Evolutionary conservation across 1,284 basidiomycete species (phyloP), one percentile per base, ranked within the genome.

Genomic region (Bondarzewia mesenterica): DNA sequence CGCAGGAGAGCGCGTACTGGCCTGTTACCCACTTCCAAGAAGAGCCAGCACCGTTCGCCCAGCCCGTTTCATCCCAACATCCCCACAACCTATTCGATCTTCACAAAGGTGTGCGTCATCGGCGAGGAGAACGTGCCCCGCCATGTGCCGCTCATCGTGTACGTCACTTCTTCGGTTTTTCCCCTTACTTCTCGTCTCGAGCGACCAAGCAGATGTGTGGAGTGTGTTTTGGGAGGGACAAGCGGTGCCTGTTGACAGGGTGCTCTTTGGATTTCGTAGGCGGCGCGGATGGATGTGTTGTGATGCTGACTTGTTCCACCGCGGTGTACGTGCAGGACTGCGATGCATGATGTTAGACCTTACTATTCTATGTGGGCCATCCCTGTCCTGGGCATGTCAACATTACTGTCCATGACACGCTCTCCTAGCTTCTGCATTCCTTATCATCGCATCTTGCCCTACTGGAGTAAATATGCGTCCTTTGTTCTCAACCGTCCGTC

Each of bases 321-420:
- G n/a, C n/a, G n/a, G n/a, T n/a, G n/a, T n/a, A n/a, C n/a, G n/a
- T n/a, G n/a, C n/a, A 92, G 90, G 50, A 82, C 87, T 18, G 87
- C 88, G 47, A 91, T 89, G 5, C 91, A 93, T 93, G 90, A 91
- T 92, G 73, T 75, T 94, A 27, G 91, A 93, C 66, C 87, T 87
- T 20, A 80, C 80, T 27, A 68, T 88, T 51, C 70, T 90, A 18
- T 87, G 91, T 93, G 64, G 62, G 86, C 73, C 46, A n/a, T 12
- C 18, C 18, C 2, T 15, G n/a, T 23, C 12, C 35, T 32, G 29
- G 10, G 26, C 36, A 26, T 36, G 14, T 47, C 38, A n/a, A 26
- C 18, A 39, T 26, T 3, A 10, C 39, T 20, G 14, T 16, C 26
- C 26, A 18, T 15, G 27, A 43, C 54, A 29, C 40, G 26, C 53